These are phyloP conservation scores for Stagonosporopsis rhizophila DNA, from an alignment of 2,329 filamentous ascomycete genomes.

Conservation along the genomic window DNA sequence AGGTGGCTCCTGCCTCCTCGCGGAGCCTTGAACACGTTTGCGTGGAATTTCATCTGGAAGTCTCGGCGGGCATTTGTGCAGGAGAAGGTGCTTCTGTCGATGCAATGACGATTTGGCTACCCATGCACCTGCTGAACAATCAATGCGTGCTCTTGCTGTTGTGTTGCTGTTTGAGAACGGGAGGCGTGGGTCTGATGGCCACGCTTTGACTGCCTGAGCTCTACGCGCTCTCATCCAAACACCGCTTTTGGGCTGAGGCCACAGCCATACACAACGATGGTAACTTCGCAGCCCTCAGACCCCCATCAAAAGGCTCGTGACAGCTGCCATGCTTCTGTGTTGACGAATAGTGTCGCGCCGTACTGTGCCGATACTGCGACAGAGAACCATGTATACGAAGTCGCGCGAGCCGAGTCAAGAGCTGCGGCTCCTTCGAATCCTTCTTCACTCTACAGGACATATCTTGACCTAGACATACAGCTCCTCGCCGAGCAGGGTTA, in stretches of 20 bases:
- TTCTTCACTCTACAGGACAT: conserved; percentile 31
- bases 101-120: not conserved
- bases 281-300: conserved; percentile 3
- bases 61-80: not conserved
- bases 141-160: not conserved
- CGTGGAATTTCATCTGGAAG: not conserved
- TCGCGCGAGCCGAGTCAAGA: conserved; percentile 10
- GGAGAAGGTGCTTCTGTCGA: not conserved
- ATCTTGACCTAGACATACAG: conserved; percentile 18
- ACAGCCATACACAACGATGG: conserved; percentile 1
- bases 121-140: not conserved
- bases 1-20: not conserved
- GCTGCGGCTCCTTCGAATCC: conserved; percentile 24
- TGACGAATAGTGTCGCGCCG: conserved; percentile 17
- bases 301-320: conserved; percentile 20
- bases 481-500: conserved; percentile 8
- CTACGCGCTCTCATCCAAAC: not conserved
- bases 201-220: not conserved
- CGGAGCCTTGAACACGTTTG: too few species aligned
- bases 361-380: conserved; percentile 19
- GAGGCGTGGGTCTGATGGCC: not conserved
- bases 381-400: conserved; percentile 12
- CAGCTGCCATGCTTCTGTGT: conserved; percentile 16
- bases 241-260: not conserved
- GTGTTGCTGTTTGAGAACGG: not conserved